Conservation (phyloP, 768 basidiomycete genomes). For the Exsudoporus frostii region DNA sequence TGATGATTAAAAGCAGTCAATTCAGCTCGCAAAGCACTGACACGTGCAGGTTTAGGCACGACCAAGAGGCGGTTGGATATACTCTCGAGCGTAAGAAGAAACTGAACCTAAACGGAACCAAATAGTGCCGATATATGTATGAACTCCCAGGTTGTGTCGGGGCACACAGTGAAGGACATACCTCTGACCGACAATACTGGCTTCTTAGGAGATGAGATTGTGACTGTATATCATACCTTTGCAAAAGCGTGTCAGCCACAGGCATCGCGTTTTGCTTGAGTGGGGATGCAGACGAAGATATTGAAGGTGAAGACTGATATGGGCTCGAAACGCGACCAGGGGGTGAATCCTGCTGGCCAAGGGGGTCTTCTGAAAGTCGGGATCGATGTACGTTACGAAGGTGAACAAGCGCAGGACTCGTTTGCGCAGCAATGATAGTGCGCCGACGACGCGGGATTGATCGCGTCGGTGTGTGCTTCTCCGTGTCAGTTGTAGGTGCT, state of each 20-base stretch:
- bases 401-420: conserved; percentile 69
- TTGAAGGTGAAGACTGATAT: conserved; percentile 71
- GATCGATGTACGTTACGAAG: conserved; percentile 50
- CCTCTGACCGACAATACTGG: conserved; percentile 88
- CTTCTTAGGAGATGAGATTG: conserved; percentile 75
- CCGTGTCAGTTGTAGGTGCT: conserved; percentile 12
- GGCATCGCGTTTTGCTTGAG: conserved; percentile 43
- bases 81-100: conserved; percentile 83
- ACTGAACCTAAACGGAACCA: conserved; percentile 58
- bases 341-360: conserved; percentile 61
- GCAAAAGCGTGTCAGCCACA: conserved; percentile 55
- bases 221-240: conserved; percentile 61
- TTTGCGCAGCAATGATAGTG: conserved; percentile 65
- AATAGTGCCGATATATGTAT: not conserved
- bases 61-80: conserved; percentile 90
- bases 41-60: conserved; percentile 89
- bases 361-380: conserved; percentile 66
- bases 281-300: conserved; percentile 47
- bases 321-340: conserved; percentile 39
- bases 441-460: conserved; percentile 36
- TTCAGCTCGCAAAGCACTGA: conserved; percentile 95
- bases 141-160: not conserved
- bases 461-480: conserved; percentile 7
- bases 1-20: conserved; percentile 93
- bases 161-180: conserved; percentile 31